Evolutionary conservation across 2,329 filamentous ascomycete genomes (phyloP).

Genomic region (Fusarium sp.): DNA sequence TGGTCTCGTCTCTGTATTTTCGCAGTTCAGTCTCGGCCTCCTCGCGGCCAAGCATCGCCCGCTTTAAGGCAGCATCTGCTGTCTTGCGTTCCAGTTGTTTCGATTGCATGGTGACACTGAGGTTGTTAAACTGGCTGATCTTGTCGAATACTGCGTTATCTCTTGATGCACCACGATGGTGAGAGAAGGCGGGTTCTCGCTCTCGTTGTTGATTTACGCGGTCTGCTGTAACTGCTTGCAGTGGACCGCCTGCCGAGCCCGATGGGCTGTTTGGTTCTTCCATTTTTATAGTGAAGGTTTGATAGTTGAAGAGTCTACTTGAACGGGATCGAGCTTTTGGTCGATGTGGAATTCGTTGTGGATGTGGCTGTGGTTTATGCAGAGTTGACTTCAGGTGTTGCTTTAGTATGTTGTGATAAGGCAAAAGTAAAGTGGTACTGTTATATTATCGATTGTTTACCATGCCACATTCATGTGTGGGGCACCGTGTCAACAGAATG

Average conservation of each 20-base stretch:
- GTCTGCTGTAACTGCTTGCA: constrained; percentile 73
- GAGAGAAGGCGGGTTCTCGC: constrained; percentile 55
- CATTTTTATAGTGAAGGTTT: constrained; percentile 31
- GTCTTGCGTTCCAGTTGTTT: constrained; percentile 74
- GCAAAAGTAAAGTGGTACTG: constrained; percentile 22
- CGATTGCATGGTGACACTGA: constrained; percentile 71
- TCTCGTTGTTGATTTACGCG: constrained; percentile 68
- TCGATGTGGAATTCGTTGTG: constrained; percentile 13
- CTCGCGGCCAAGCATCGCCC: constrained; percentile 76
- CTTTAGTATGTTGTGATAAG: constrained; percentile 31
- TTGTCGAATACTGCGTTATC: constrained; percentile 75
- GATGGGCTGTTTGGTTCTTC: constrained; percentile 59
- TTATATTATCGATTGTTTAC: constrained; percentile 45
- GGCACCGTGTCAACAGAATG: constrained; percentile 7
- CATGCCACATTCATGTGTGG: constrained; percentile 34
- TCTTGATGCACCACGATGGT: constrained; percentile 58
- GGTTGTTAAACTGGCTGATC: constrained; percentile 79
- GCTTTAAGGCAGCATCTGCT: constrained; percentile 74
- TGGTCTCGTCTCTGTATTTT: constrained; percentile 71
- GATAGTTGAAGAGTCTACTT: constrained; percentile 3
- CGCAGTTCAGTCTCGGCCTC: constrained; percentile 78
- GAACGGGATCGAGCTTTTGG: constrained; percentile 6
- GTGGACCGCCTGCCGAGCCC: constrained; percentile 68
- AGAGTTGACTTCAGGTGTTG: constrained; percentile 27
- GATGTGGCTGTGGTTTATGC: constrained; percentile 18